phyloP scores from a whole-genome alignment of 2,329 filamentous ascomycete genomes.

The Xylariaceae sp. region DNA sequence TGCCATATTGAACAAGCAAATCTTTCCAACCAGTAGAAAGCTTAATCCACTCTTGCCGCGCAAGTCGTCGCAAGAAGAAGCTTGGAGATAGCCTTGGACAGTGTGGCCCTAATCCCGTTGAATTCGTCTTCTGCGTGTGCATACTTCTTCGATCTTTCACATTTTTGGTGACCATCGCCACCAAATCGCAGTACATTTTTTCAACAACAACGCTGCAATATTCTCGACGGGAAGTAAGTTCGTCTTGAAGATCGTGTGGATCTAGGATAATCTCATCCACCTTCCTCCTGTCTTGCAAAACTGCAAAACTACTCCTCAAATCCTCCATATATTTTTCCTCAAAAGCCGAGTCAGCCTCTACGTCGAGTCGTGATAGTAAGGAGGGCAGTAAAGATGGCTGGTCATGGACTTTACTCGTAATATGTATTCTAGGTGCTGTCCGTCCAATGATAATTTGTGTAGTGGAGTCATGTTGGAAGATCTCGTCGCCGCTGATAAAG shows the following conservation, averaged over 20 bases:
- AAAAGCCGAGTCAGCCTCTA: background rate
- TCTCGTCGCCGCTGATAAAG: background rate
- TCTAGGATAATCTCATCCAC: background rate
- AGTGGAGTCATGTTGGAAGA: no score
- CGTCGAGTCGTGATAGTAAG: constrained; percentile 3
- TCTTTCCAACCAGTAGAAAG: constrained; percentile 44
- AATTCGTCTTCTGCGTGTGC: background rate
- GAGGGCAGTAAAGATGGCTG: background rate
- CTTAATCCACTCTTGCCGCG: constrained; percentile 32
- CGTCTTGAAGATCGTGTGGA: background rate
- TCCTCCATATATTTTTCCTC: constrained; percentile 5
- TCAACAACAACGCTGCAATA: background rate
- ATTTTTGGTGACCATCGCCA: background rate
- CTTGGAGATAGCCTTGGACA: constrained; percentile 39
- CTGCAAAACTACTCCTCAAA: constrained; percentile 4
- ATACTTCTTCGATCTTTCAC: background rate
- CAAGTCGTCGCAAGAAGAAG: constrained; percentile 46
- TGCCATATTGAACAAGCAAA: constrained; percentile 47
- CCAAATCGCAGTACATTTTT: constrained; percentile 17
- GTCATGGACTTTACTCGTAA: no score
- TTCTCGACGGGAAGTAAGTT: background rate
- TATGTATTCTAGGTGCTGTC: no score
- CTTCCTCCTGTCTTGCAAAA: background rate
- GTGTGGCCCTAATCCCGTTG: background rate
- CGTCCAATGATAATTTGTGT: no score